Base-by-base conservation (phyloP, 257 asterid species). In the Apocynum venetum region DNA sequence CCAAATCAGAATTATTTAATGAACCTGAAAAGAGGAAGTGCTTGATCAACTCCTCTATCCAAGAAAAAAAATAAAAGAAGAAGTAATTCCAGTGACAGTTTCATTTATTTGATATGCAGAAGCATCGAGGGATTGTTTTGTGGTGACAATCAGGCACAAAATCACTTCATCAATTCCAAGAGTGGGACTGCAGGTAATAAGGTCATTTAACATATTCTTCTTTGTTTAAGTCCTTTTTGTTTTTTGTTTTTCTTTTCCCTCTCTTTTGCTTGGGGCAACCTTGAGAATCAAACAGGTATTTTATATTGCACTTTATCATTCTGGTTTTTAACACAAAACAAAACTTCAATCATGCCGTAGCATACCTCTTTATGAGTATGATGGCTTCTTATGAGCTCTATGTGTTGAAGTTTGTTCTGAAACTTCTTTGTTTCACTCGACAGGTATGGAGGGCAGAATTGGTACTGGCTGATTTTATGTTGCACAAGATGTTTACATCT, bases 391-490 rank as follows among this genome's bases (percentile, higher is more conserved):
- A 41, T 55, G 48, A 55, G 69, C 55, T 61, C 44, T 8, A 57
- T 52, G 38, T 49, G 73, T 76, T 43, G 51, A 25, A 25, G 17
- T 68, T 75, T 52, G 52, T 51, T 12, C 76, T 53, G 69, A 43
- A 20, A 25, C 4, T 68, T 60, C 38, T 40, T 9, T 63, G 67
- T 4, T 77, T 77, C 73, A 72, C 70, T 49, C 43, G 70, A 73
- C 82, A 95, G 97, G 90, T 95, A 38, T 95, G 99, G 99, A 89
- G 86, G 83, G 99, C 98, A 78, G 98, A 93, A 84, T 79, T 95
- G 80, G 88, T 88, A 20, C 86, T 95, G 60, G 96, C 99, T 79
- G 98, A 95, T 83, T 90, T 95, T 80, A 91, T 93, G 87, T 86
- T 91, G 84, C 97, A 93, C 81, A 83, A 73, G 86, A 87, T 89